Evolutionary conservation across 176 grass and related monocot genomes (phyloP).

Genomic region (Urochloa ruziziensis): DNA sequence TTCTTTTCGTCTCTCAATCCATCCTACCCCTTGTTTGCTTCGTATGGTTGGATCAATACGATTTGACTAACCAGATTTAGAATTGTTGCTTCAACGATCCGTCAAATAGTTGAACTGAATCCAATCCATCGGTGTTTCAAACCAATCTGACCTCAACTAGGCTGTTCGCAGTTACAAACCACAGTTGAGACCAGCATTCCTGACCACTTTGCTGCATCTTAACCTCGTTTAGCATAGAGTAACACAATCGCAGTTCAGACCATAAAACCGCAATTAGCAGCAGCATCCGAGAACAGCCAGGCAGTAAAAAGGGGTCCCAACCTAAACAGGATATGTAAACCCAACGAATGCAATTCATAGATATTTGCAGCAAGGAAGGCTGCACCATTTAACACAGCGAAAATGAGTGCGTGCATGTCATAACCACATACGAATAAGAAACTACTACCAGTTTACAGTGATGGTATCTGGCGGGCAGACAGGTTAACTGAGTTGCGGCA

Average conservation of each 20-base stretch:
- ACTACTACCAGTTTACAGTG: constrained; percentile 2
- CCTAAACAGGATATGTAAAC: background rate
- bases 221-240: background rate
- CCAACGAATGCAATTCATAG: background rate
- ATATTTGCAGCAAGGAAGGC: background rate
- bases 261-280: background rate
- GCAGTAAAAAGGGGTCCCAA: too few relatives aligned
- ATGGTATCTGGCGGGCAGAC: background rate
- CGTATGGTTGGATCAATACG: background rate
- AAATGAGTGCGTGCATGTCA: background rate
- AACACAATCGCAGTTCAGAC: background rate
- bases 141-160: too few relatives aligned
- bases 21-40: too few relatives aligned
- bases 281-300: background rate
- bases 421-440: background rate
- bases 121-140: background rate
- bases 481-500: background rate
- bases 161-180: background rate
- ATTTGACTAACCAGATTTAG: background rate
- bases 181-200: background rate
- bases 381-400: background rate
- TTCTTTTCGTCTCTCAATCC: too few relatives aligned
- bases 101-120: background rate
- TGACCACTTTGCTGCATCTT: background rate
- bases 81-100: background rate